These are phyloP conservation scores for Torulaspora quercuum DNA, from an alignment of 805 yeast species.

Conservation along the genomic window DNA sequence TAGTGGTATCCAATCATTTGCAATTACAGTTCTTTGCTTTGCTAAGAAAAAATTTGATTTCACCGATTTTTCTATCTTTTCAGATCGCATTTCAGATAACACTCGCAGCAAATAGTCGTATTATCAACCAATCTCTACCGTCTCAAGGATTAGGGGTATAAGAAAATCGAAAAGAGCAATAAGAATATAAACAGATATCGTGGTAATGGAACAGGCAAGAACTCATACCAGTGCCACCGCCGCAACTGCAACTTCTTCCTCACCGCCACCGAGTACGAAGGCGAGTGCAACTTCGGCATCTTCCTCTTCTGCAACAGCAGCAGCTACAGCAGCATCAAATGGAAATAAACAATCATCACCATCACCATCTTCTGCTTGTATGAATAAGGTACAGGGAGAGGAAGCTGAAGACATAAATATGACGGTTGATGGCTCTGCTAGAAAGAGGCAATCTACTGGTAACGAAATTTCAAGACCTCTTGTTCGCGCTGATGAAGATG, in stretches of 20 bases:
- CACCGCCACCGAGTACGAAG: constrained; percentile 9
- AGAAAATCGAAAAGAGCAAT: not conserved
- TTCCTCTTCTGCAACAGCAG: constrained; percentile 3
- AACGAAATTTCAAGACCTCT: too few relatives aligned
- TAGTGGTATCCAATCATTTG: too few relatives aligned
- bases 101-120: too few relatives aligned
- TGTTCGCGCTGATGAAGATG: constrained; percentile 6
- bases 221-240: constrained; percentile 22
- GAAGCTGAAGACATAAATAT: constrained; percentile 9
- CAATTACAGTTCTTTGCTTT: too few relatives aligned
- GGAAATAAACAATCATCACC: constrained; percentile 3
- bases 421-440: constrained; percentile 7
- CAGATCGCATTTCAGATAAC: constrained; percentile 1
- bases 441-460: constrained; percentile 7
- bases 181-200: not conserved
- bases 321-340: constrained; percentile 6
- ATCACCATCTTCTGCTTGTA: constrained; percentile 4
- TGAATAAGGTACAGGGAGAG: constrained; percentile 5
- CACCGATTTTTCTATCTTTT: not conserved
- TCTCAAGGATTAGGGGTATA: not conserved
- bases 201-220: constrained; percentile 23
- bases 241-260: constrained; percentile 12
- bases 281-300: constrained; percentile 3
- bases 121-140: too few relatives aligned
- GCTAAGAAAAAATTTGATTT: constrained; percentile 1